Percentiles rank a stretch among this genome's conserved stretches.
Evolutionary conservation across 345 rosid species (phyloP).

Genomic region (Ceriops decandra): DNA sequence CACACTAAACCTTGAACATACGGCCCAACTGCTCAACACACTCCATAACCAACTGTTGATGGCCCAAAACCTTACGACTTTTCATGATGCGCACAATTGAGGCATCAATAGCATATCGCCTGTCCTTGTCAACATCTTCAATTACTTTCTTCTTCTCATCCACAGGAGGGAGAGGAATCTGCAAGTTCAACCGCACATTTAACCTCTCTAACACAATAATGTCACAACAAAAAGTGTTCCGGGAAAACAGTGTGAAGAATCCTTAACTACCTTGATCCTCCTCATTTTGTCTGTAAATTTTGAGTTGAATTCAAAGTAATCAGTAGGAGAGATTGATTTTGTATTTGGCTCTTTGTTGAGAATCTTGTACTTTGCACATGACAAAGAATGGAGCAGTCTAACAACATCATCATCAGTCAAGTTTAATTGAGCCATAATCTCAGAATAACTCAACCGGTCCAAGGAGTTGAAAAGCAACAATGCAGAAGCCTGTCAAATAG

Average conservation of each 20-base stretch:
- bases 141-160: constrained; percentile 36
- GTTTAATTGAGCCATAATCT: constrained; percentile 35
- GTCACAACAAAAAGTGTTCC: neutral
- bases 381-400: constrained; percentile 42
- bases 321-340: constrained; percentile 32
- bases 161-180: constrained; percentile 41
- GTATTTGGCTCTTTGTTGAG: constrained; percentile 38
- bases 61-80: constrained; percentile 40
- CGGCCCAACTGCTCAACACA: constrained; percentile 38
- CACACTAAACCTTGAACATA: constrained; percentile 31
- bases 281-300: constrained; percentile 40
- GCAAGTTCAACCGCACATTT: constrained; percentile 5
- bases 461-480: constrained; percentile 39
- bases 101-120: constrained; percentile 40
- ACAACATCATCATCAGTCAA: constrained; percentile 33
- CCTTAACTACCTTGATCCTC: constrained; percentile 36
- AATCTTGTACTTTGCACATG: constrained; percentile 42
- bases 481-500: constrained; percentile 32
- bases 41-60: constrained; percentile 40
- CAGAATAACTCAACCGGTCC: constrained; percentile 37
- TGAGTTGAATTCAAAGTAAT: constrained; percentile 37
- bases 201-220: neutral
- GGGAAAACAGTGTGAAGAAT: neutral
- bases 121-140: constrained; percentile 40
- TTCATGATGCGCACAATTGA: constrained; percentile 51